Conservation (phyloP, 352 stramenopile genomes). For the Peronospora belbahrii region DNA sequence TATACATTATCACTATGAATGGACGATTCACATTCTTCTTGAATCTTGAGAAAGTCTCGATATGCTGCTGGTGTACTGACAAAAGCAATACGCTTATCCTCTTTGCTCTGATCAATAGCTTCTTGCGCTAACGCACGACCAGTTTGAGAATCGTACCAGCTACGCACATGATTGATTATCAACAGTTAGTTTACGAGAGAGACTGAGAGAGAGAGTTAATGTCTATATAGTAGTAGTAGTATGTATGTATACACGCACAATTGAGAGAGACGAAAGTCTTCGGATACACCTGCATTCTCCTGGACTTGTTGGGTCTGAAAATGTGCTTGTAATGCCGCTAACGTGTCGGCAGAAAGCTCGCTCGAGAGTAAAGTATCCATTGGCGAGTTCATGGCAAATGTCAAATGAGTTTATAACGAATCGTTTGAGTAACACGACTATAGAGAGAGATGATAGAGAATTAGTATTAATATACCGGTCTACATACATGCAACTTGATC, state of each 20-base stretch:
- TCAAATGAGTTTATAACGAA: slow-evolving; percentile 14
- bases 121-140: slow-evolving; percentile 39
- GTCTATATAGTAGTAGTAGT: too few species aligned
- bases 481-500: slow-evolving; percentile 3
- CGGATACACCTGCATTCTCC: slow-evolving; percentile 32
- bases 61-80: slow-evolving; percentile 48
- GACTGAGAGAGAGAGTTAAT: too few species aligned
- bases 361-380: slow-evolving; percentile 39
- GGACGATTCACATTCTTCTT: slow-evolving; percentile 23
- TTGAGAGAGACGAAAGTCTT: slow-evolving; percentile 51
- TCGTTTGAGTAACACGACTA: slow-evolving; percentile 7
- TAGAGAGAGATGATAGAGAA: background rate
- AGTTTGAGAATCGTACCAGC: slow-evolving; percentile 49
- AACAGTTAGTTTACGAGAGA: background rate
- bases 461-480: background rate
- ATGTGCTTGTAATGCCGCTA: slow-evolving; percentile 44
- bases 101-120: slow-evolving; percentile 43
- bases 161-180: slow-evolving; percentile 13
- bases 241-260: too few species aligned
- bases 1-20: slow-evolving; percentile 35
- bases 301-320: slow-evolving; percentile 32
- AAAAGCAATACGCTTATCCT: slow-evolving; percentile 39
- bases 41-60: slow-evolving; percentile 34
- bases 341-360: slow-evolving; percentile 43
- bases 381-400: background rate